Base-by-base conservation (phyloP, 768 basidiomycete species). In the Guyanaporus albipodus region DNA sequence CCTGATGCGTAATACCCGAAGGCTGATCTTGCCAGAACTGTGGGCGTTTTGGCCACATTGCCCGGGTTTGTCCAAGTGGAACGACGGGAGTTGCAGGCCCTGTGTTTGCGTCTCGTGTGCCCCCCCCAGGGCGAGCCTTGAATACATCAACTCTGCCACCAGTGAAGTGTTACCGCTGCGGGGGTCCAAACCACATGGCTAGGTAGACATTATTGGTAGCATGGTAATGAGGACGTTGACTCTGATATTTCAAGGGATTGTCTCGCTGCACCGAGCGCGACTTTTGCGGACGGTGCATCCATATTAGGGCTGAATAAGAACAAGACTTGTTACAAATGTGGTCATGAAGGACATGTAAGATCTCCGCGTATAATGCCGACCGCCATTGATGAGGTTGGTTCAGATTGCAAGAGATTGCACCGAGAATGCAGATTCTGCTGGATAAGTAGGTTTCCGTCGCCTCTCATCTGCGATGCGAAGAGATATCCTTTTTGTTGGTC, bases 301-400 rank as follows among this genome's bases (percentile, higher is more conserved):
- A 41, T 54, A 22, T 52, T 47, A 9, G 73, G 73, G 34, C 66
- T 70, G 45, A 79, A 74, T 65, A 87, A 80, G 69, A 79, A 62
- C 52, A 91, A 86, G 73, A 88, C 85, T 42, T 92, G 90, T 64
- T 92, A 88, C 71, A 91, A 88, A 61, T 92, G 91, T 59, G 84
- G 87, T 61, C 80, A 83, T 64, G 86, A 88, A 65, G 90, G 90
- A 53, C 89, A 92, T 72, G 89, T 91, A 62, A 67, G 87, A 73
- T 22, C 35, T 38, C 32, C 26, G 11, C 7, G 10, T 22, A 43
- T 29, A 31, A 27, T 38, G 23, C 17, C 29, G 38, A 36, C 32
- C 37, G 29, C 35, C 28, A 44, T 45, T 54, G 22, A 57, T 48
- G 31, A 37, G 35, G 22, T 15, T 29, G 11, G 41, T 39, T 26